These are phyloP conservation scores for Cyberlindnera mrakii DNA, from an alignment of 805 yeast species.

Conservation along the genomic window DNA sequence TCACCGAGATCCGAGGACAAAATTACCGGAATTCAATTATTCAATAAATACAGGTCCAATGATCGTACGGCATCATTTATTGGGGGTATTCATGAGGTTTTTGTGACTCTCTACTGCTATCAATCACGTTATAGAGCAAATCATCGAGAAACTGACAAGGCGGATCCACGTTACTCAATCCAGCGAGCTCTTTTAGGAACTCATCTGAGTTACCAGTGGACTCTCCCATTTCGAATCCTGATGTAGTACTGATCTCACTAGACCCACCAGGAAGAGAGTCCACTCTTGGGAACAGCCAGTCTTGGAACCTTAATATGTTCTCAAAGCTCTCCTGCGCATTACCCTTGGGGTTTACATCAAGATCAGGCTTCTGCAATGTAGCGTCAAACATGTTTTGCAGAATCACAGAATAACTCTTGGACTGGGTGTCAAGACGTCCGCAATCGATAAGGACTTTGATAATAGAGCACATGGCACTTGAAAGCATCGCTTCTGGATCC, in stretches of 20 bases:
- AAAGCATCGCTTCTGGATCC: slow-evolving; percentile 10
- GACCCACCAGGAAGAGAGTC: slow-evolving; percentile 3
- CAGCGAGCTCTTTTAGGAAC: slow-evolving; percentile 16
- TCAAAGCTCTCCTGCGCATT: slow-evolving; percentile 17
- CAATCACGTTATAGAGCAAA: slow-evolving; percentile 15
- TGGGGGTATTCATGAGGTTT: not conserved
- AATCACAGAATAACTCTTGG: slow-evolving; percentile 12
- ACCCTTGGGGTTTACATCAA: slow-evolving; percentile 1
- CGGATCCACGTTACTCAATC: slow-evolving; percentile 9
- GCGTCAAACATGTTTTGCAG: slow-evolving; percentile 16
- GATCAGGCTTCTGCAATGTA: slow-evolving; percentile 2
- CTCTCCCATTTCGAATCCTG: not conserved
- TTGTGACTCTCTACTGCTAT: slow-evolving; percentile 2
- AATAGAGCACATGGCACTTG: slow-evolving; percentile 18
- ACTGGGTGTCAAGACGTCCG: slow-evolving; percentile 17
- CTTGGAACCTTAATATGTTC: slow-evolving; percentile 20
- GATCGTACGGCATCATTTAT: not conserved
- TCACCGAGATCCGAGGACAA: too few relatives aligned
- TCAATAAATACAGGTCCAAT: too few relatives aligned
- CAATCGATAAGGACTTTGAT: slow-evolving; percentile 15
- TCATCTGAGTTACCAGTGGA: slow-evolving; percentile 4
- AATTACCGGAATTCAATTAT: too few relatives aligned
- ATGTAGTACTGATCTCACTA: not conserved
- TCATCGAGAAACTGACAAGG: slow-evolving; percentile 19
- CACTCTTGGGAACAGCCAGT: slow-evolving; percentile 20